phyloP scores from a whole-genome alignment of 2,329 filamentous ascomycete genomes.

The Knufia fluminis region DNA sequence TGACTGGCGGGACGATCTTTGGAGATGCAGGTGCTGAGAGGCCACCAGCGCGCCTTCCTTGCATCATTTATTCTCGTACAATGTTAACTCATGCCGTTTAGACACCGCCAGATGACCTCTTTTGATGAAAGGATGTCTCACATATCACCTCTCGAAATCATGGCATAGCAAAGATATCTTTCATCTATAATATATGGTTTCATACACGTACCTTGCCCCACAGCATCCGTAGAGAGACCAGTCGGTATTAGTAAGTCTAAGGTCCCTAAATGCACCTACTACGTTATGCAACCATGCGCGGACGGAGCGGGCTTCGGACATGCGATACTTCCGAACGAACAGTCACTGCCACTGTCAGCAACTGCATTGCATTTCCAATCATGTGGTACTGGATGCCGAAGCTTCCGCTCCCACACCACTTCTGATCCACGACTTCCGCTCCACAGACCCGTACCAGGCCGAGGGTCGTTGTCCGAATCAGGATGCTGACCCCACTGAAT shows the following conservation, averaged over 20 bases:
- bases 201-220: neutral
- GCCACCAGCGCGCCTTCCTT: neutral
- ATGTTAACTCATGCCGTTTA: neutral
- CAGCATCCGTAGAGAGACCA: neutral
- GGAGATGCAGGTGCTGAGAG: neutral
- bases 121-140: neutral
- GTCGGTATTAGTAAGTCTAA: slow-evolving; percentile 1
- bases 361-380: neutral
- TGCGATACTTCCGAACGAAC: too few species aligned
- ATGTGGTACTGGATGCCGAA: neutral
- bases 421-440: neutral
- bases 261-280: neutral
- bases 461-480: neutral
- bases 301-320: too few species aligned
- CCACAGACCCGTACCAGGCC: neutral
- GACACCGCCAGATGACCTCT: neutral
- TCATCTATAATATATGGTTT: neutral
- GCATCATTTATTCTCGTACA: neutral
- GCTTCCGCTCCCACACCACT: neutral
- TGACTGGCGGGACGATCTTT: neutral
- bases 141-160: neutral
- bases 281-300: neutral
- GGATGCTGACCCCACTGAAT: neutral
- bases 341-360: neutral
- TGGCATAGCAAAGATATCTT: neutral